Evolutionary conservation across 2,329 filamentous ascomycete species (phyloP), one percentile per base, ranked within the genome.

Genomic region (Dactylella cylindrospora): DNA sequence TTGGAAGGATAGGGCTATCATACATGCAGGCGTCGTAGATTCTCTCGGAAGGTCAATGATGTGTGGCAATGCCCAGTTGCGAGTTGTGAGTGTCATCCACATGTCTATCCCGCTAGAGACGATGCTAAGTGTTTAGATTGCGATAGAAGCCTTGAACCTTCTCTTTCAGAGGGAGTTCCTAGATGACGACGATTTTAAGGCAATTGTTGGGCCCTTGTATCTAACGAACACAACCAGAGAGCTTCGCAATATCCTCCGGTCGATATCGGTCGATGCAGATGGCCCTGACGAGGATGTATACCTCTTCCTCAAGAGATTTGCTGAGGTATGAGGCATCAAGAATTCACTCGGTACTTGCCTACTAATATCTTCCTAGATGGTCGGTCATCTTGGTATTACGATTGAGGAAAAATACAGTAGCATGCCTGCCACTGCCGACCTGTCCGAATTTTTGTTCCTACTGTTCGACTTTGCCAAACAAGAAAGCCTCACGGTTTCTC

Each of bases 251-350:
- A 78, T 95, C 9, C 90, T 88, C 68, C 82, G 85, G 64, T 93
- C 88, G 86, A 88, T 88, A 3, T 74, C 83, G 8, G 84, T 91
- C 35, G 85, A 90, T 66, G 81, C 88, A 2, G 81, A 88, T 59
- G 85, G 95, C 68, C 83, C 95, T 57, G 88, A 96, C 67, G 89
- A 95, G 69, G 85, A 90, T 70, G 94, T 90, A 71, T 97, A 98
- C 71, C 83, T 88, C 51, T 83, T 96, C 67, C 84, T 88, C 32
- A 97, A 97, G 76, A 96, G 95, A 73, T 82, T 97, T 39, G 90
- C 90, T 1, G 93, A 98, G 80, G 87, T 90, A 78, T 66, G 75
- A 35, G 45, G 29, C n/a, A 32, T 35, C 10, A 20, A 31, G 15
- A 20, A 40, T 49, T 12, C 31, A 17, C 35, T 28, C 51, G 40